Base-by-base conservation (phyloP, 2,329 filamentous ascomycete genomes). In the Colletotrichum sp. region DNA sequence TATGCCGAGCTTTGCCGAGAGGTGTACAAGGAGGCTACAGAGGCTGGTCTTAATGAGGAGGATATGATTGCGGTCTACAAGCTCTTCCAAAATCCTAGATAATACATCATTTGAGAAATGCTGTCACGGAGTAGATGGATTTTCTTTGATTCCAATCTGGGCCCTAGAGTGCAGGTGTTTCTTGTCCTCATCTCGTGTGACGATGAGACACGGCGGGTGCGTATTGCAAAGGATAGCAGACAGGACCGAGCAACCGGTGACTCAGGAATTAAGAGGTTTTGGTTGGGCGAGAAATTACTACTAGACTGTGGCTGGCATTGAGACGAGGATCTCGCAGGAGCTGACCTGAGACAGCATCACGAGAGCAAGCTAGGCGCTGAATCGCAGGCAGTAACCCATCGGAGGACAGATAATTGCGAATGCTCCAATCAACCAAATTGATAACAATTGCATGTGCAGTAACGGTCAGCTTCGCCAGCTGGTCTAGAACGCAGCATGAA, bases 31-130 rank as follows among this genome's bases (percentile, higher is more conserved):
- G 64, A 81, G 32, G 81, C 81, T 1, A 76, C 69, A 1, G 83
- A 78, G 5, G 70, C 71, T 6, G 81, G 81, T 0, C 63, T 80
- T 5, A 78, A 75, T 2, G 79, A 79, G 7, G 79, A 82, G 30
- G 81, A 82, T 22, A 82, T 82, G 81, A 82, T 82, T 34, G 78
- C 80, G 8, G 68, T 82, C 19, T 77, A 76, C 48, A 81, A 78
- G 59, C 57, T 74, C 7, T 70, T 60, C 4, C 61, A 68, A 1
- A 61, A 59, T 6, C 55, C 22, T 27, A 59, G 27, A 61, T 34
- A 16, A 36, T 6, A 27, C 25, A 27, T 57, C 5, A 27, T 27
- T 6, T 22, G 44, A 48, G 6, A 48, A 48, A 12, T 22, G 1
- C 4, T 48, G 3, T 48, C 0, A 7, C 0, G n/a, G 44, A 8